Evolutionary conservation across 495 filamentous ascomycete species (phyloP).

Genomic region (Hyphodiscus hymeniophilus): DNA sequence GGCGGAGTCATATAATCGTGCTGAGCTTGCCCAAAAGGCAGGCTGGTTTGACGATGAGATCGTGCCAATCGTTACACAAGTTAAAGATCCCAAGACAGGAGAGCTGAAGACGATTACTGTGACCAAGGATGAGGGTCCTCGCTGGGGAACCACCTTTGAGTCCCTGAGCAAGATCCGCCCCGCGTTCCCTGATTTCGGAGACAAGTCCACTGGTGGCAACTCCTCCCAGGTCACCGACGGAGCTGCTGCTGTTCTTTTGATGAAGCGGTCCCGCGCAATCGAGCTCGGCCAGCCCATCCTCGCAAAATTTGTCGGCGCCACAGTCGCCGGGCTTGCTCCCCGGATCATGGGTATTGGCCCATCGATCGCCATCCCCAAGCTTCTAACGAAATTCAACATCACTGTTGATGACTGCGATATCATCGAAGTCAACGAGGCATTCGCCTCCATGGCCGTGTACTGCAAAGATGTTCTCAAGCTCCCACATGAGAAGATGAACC

Average conservation of each 20-base stretch:
- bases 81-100: constrained; percentile 78
- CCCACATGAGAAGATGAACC: constrained; percentile 82
- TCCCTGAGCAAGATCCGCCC: constrained; percentile 74
- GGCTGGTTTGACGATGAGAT: constrained; percentile 96
- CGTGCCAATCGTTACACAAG: constrained; percentile 66
- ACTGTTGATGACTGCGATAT: constrained; percentile 79
- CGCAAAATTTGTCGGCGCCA: constrained; percentile 89
- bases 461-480: constrained; percentile 70
- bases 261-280: constrained; percentile 86
- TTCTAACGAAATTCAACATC: constrained; percentile 72
- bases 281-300: constrained; percentile 86
- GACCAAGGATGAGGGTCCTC: constrained; percentile 78
- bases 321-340: constrained; percentile 81
- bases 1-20: constrained; percentile 75
- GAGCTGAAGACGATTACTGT: constrained; percentile 69
- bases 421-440: constrained; percentile 94
- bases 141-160: constrained; percentile 84
- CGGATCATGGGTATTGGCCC: constrained; percentile 98
- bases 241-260: constrained; percentile 82
- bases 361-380: constrained; percentile 88
- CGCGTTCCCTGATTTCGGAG: constrained; percentile 85
- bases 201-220: constrained; percentile 89
- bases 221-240: constrained; percentile 94
- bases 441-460: constrained; percentile 96
- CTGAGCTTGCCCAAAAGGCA: constrained; percentile 84